Evolutionary conservation across 75 land plant species (phyloP), one percentile per base, ranked within the genome.

Genomic region (Pinus albicaulis): DNA sequence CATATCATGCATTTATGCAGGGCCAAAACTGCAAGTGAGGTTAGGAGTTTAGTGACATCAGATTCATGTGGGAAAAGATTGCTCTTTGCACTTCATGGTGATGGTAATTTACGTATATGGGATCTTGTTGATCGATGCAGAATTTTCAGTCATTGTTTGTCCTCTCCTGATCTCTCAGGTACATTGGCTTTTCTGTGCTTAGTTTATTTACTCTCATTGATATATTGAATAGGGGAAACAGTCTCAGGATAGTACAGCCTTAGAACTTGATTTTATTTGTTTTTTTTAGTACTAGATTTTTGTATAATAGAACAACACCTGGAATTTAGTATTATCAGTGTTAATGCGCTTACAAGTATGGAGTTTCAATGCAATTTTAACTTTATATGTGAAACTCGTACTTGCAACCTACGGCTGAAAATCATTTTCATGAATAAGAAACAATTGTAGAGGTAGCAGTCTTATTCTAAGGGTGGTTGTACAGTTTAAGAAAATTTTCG

Each of bases 81-180:
- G 73, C 64, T 92, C 14, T 83, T 90, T 82, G 92, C 83, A 57
- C 87, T 94, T 52, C 99, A 94, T 84, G 80, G 74, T 59, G 98
- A 94, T 90, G 93, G 98, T n/a, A 85, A 44, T 61, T 70, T 97
- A 13, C 86, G 90, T 60, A 82, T 87, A 23, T 97, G 99, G 99
- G 95, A 97, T 79, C 86, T 91, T 53, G 65, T 65, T 38, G 68
- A 74, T 63, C 86, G 76, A 59, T 41, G 75, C 44, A 94, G 82
- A 59, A 57, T 92, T 62, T 77, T 94, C 36, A 82, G 69, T 83
- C 82, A 87, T 57, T 59, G 79, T 72, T 61, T 87, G 22, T 71
- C 68, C 38, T 52, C 76, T 77, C 74, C 77, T 58, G 71, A 81
- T 38, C 55, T 74, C 19, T 56, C 84, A 86, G 97, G 97, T 75